A percentile compares a stretch with the other conserved stretches of the same genome.
phyloP scores from a whole-genome alignment of 192 early-diverging fungal species.

The Linnemannia exigua region DNA sequence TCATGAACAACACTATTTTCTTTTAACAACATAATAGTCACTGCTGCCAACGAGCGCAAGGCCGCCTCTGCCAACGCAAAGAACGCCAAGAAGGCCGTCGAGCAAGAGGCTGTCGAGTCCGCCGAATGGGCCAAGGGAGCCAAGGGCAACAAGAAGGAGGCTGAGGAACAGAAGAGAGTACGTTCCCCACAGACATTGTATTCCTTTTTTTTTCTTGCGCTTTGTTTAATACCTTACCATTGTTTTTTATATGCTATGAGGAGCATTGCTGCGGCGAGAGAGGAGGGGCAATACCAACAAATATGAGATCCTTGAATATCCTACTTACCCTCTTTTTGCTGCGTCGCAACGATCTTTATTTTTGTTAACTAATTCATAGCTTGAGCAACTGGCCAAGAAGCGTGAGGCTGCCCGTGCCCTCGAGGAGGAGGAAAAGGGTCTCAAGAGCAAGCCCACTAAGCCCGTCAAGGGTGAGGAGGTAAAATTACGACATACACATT shows the following conservation, averaged over 20 bases:
- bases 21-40: conserved; percentile 44
- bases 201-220: neutral
- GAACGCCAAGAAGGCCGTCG: conserved; percentile 61
- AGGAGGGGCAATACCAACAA: neutral
- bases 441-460: conserved; percentile 61
- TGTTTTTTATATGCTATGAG: neutral
- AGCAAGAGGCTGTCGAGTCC: conserved; percentile 71
- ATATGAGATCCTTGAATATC: neutral
- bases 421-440: conserved; percentile 70
- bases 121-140: conserved; percentile 76
- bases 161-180: conserved; percentile 69
- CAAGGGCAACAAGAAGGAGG: conserved; percentile 77
- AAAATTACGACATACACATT: neutral
- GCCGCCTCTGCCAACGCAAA: conserved; percentile 74
- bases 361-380: conserved; percentile 40
- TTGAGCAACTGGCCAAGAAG: conserved; percentile 65
- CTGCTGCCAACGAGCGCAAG: conserved; percentile 84
- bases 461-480: conserved; percentile 65
- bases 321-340: neutral
- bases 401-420: conserved; percentile 65
- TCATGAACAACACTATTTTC: neutral
- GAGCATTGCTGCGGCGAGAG: neutral
- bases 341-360: neutral
- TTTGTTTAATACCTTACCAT: neutral
- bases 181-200: neutral